Base-by-base conservation (phyloP, 2,329 filamentous ascomycete genomes). In the Clonostachys byssicola region DNA sequence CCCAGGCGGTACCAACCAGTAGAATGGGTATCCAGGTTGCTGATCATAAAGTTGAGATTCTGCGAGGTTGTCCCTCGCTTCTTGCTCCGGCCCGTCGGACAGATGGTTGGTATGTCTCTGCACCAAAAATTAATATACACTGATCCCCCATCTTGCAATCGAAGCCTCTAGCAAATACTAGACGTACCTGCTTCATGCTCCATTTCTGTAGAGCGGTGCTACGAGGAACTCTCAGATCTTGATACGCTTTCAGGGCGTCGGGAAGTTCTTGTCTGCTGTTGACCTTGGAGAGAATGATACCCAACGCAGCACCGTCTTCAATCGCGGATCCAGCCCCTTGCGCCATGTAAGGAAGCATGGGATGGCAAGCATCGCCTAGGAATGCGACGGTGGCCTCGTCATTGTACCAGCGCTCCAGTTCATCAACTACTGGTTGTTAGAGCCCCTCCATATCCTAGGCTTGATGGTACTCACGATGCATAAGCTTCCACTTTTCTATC, bases 321-420 rank as follows among this genome's bases (percentile, higher is more conserved):
- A 89, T 69, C 1, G 80, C 78, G 0, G 77, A 83, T 56, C 86
- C 86, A 13, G 85, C 85, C 0, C 85, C 84, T 60, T 83, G 85
- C 0, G 80, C 84, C 23, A 82, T 68, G 52, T 81, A 79, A 4
- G 80, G 81, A 3, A 85, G 64, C 80, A 84, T 84, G 0, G 81
- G 77, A 57, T 85, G 83, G 50, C 81, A 85, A 1, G 78, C 70
- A 52, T 86, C 83, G 6, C 83, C 83, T 2, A 66, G 69, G n/a
- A 43, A 45, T 33, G 33, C 42, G 40, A 47, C 34, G 17, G n/a
- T 42, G 40, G 18, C 45, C 18, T 13, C 30, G 13, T 14, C 38
- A 34, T 42, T 46, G 10, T 41, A 20, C 47, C 72, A 1, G 10
- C 17, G 18, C 14, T 38, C 34, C 36, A 49, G 13, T 18, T 49